Evolutionary conservation across 495 filamentous ascomycete genomes (phyloP), one percentile per base, ranked within the genome.

Genomic region (Penicillium diatomitis): DNA sequence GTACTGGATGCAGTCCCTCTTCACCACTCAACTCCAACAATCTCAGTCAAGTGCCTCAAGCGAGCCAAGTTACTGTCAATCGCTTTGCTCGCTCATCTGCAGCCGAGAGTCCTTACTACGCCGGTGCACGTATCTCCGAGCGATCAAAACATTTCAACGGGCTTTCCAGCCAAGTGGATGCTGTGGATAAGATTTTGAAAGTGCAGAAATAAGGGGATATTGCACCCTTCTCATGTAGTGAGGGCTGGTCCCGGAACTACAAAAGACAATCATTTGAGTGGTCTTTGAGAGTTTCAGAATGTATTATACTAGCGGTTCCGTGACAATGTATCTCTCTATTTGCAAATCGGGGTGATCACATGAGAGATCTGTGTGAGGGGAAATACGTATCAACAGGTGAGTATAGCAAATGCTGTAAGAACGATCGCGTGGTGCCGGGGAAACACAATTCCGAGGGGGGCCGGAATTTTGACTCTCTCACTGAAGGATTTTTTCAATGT

Each of bases 21-120:
- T 56, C 28, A 42, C 41, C 56, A 44, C 55, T 68, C 38, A 69
- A 55, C 37, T 58, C 60, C 40, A 58, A 48, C 42, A 69, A 70
- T 29, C 33, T 70, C 47, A 65, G 50, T 38, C 56, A 67, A 47
- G 37, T 70, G 2, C 65, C 64, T 11, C 53, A 49, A 30, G 57
- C 57, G 48, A 63, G 28, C 38, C 51, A 54, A 44, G 59, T 42
- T 46, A 55, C 47, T 6, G 60, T 67, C 3, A 63, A 68, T n/a
- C 61, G 65, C 32, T 69, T 64, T 43, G 54, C 58, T 27, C 60
- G 62, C 28, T 54, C 59, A 31, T 53, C 65, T 8, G 58, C 66
- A n/a, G 53, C 65, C 3, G 69, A 72, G 28, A 60, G 58, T 7
- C 67, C 69, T 11, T 72, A 72, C 56, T 72, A 64, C 54, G 64